phyloP scores from a whole-genome alignment of 2,329 filamentous ascomycete genomes.

The Aaosphaeria pasadenensis region DNA sequence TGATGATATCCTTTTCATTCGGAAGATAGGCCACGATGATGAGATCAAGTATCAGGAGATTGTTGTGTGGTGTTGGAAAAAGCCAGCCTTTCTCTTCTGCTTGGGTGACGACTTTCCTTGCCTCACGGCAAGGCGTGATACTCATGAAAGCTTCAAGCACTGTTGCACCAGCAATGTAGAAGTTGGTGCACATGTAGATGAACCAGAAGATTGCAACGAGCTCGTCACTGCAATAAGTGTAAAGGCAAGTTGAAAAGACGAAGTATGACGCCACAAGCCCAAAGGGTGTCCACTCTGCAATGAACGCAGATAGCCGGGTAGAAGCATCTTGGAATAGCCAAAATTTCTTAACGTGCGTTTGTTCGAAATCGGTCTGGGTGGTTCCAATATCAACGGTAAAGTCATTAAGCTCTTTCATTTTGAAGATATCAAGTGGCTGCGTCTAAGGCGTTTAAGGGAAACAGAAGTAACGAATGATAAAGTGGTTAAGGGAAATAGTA shows the following conservation, averaged over 20 bases:
- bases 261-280: slow-evolving; percentile 42
- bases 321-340: too few species aligned
- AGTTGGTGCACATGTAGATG: slow-evolving; percentile 44
- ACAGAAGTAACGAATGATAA: too few species aligned
- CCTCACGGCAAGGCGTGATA: slow-evolving; percentile 35
- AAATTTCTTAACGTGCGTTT: too few species aligned
- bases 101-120: slow-evolving; percentile 35
- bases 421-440: background rate
- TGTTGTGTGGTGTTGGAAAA: slow-evolving; percentile 40
- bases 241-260: slow-evolving; percentile 40
- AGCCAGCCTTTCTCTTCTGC: slow-evolving; percentile 39
- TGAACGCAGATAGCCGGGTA: slow-evolving; percentile 17
- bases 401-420: slow-evolving; percentile 22
- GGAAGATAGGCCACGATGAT: slow-evolving; percentile 52
- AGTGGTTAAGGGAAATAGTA: too few species aligned
- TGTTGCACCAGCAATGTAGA: slow-evolving; percentile 43
- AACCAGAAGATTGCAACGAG: slow-evolving; percentile 44
- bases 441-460: too few species aligned
- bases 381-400: slow-evolving; percentile 23
- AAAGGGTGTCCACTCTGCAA: slow-evolving; percentile 43
- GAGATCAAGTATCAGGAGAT: slow-evolving; percentile 45
- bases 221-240: slow-evolving; percentile 38
- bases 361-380: too few species aligned
- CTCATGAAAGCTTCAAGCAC: slow-evolving; percentile 43
- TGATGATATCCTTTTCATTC: slow-evolving; percentile 51